Evolutionary conservation across 768 basidiomycete species (phyloP), one percentile per base, ranked within the genome.

Genomic region (Hortiboletus campestris): DNA sequence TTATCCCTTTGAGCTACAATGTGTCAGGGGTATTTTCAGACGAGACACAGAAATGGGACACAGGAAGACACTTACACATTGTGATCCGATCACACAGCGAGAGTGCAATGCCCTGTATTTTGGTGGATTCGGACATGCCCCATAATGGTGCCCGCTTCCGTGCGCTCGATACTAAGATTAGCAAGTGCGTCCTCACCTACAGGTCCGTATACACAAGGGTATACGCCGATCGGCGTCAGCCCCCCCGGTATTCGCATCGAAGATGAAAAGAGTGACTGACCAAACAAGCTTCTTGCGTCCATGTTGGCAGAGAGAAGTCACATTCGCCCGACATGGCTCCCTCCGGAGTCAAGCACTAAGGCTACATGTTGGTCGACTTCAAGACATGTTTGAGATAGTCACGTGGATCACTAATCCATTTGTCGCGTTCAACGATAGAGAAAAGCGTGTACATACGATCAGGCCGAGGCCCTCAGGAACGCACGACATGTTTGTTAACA

Each of bases 341-440:
- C 29, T 88, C 88, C 0, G 96, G 94, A 17, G 96, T 99, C 25
- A 99, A 80, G 67, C 94, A 95, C 11, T n/a, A n/a, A n/a, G n/a
- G n/a, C n/a, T 92, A 86, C 95, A 98, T 98, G 70, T 99, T 98
- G 44, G 96, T 99, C 19, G 90, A 85, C 64, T 89, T 88, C 91
- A 98, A 95, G 69, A 99, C 89, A 65, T 98, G 93, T 55, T 88
- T 80, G 54, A 99, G 83, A 77, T 97, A 97, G 58, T 88, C 84
- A 41, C 91, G 89, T 20, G 94, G 88, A 61, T 93, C 86, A 46
- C 91, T 91, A 14, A 34, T 46, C 17, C n/a, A 50, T 20, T 6
- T 39, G 11, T 6, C 8, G 16, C n/a, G n/a, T n/a, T n/a, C n/a
- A n/a, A 35, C 7, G 10, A n/a, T 11, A 17, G n/a, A 39, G 17